A percentile compares a stretch with the other conserved stretches of the same genome.
Conservation (phyloP, 768 basidiomycete genomes). For the Chiua virens region DNA sequence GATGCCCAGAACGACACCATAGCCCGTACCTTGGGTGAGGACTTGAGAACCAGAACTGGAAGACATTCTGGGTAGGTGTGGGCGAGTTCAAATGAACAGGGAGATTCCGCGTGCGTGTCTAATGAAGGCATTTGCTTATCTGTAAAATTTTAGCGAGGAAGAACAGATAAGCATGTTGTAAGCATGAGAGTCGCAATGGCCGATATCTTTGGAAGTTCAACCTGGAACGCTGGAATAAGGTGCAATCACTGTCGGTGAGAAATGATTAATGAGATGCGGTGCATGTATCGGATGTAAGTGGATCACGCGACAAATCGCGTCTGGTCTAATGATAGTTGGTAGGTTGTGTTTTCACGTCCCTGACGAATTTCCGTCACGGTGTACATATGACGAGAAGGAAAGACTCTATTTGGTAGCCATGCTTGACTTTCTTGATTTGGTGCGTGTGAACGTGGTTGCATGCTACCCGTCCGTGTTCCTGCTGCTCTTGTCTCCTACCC, state of each 20-base stretch:
- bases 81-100: no score
- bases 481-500: neutral
- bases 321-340: no score
- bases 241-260: neutral
- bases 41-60: conserved; percentile 11
- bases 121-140: neutral
- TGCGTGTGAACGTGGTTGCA: conserved; percentile 17
- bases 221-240: no score
- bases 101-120: neutral
- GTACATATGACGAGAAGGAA: no score
- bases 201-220: conserved; percentile 11
- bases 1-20: conserved; percentile 32
- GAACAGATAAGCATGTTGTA: conserved; percentile 16
- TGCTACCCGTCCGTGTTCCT: no score
- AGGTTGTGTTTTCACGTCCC: no score
- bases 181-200: conserved; percentile 10
- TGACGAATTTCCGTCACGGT: no score
- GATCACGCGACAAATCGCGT: no score
- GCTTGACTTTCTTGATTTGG: neutral
- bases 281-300: no score
- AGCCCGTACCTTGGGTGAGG: conserved; percentile 27
- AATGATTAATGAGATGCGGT: neutral
- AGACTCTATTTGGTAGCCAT: no score
- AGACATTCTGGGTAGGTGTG: conserved; percentile 2
- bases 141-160: neutral